Percentiles rank a stretch among this genome's conserved stretches.
Evolutionary conservation across 2,329 filamentous ascomycete genomes (phyloP).

Genomic region (Chaetoscypha palmicola): DNA sequence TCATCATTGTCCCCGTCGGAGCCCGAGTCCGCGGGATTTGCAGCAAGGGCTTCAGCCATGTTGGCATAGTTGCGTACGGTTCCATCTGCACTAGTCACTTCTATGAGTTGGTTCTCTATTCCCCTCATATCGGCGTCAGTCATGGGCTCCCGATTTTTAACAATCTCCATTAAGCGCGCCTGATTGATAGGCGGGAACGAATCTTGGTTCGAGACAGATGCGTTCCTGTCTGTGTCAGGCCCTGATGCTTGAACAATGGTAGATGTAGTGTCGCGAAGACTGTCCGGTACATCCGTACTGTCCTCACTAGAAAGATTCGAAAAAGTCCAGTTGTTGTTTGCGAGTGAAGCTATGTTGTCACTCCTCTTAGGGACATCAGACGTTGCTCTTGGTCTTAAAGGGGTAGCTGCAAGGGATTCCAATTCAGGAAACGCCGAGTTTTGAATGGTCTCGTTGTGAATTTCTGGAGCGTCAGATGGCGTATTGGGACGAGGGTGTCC

Average conservation of each 20-base stretch:
- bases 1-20: constrained; percentile 14
- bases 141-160: constrained; percentile 6
- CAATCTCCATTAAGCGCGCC: too few species aligned
- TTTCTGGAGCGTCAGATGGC: too few species aligned
- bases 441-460: too few species aligned
- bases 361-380: constrained; percentile 48
- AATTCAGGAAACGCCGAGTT: too few species aligned
- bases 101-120: constrained; percentile 10
- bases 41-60: constrained; percentile 20
- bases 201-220: too few species aligned
- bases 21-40: constrained; percentile 18
- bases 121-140: neutral
- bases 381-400: constrained; percentile 41
- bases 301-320: too few species aligned
- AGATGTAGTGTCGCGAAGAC: too few species aligned
- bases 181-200: too few species aligned
- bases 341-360: constrained; percentile 43
- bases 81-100: constrained; percentile 19
- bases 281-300: too few species aligned
- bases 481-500: too few species aligned
- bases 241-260: too few species aligned
- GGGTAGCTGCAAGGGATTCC: constrained; percentile 5
- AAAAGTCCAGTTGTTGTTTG: constrained; percentile 57
- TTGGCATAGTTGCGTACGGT: constrained; percentile 11
- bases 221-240: too few species aligned